These are phyloP conservation scores for Rhipidocladum racemiflorum DNA, from an alignment of 176 grass and related monocot species.

Conservation along the genomic window DNA sequence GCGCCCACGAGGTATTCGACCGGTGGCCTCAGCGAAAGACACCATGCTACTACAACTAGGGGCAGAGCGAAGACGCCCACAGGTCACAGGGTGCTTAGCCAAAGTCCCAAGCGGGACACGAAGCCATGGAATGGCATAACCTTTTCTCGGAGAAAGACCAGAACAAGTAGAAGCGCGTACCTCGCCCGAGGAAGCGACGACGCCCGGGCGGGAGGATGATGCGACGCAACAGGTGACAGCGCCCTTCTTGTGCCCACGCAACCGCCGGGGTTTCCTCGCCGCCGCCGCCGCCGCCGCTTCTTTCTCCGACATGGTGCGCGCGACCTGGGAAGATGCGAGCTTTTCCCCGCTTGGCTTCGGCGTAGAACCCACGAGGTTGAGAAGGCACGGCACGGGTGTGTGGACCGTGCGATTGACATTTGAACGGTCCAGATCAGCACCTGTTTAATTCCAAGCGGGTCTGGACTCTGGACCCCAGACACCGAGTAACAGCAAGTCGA, in stretches of 20 bases:
- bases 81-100: neutral
- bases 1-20: constrained; percentile 31
- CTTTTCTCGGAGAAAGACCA: neutral
- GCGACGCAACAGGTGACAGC: constrained; percentile 72
- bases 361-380: neutral
- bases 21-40: neutral
- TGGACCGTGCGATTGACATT: constrained; percentile 7
- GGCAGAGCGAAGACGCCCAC: neutral
- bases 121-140: neutral
- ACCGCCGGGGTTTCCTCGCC: constrained; percentile 46
- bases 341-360: neutral
- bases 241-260: constrained; percentile 71
- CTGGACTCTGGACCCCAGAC: too few relatives aligned
- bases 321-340: neutral
- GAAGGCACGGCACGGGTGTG: neutral
- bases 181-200: constrained; percentile 74
- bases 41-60: neutral
- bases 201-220: constrained; percentile 59
- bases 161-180: constrained; percentile 33
- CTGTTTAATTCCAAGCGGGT: neutral
- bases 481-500: neutral
- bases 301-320: constrained; percentile 35
- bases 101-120: neutral
- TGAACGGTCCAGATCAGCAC: neutral
- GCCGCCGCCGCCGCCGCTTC: neutral